Conservation (phyloP, 176 grass and related monocot species). For the Bromus sterilis region DNA sequence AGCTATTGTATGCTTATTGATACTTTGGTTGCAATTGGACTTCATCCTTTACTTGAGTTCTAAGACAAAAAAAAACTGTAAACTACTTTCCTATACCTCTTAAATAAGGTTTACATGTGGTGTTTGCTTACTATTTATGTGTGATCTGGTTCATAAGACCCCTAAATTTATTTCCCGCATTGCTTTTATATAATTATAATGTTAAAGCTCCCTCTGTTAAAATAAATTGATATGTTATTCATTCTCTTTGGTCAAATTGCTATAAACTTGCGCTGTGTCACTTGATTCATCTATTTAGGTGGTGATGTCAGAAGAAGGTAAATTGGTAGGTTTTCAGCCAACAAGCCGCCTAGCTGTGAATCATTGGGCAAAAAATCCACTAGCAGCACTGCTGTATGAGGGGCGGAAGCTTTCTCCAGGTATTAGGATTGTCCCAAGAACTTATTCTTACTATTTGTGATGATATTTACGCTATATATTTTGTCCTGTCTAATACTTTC, state of each 20-base stretch:
- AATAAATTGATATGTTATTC: neutral
- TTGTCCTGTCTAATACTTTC: constrained; percentile 7
- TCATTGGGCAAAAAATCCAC: constrained; percentile 70
- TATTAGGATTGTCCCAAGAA: constrained; percentile 8
- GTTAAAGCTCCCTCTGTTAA: neutral
- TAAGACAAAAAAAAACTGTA: neutral
- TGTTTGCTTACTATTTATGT: neutral
- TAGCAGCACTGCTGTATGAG: constrained; percentile 51
- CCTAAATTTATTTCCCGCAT: neutral
- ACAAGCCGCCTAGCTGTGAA: constrained; percentile 65
- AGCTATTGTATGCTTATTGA: neutral
- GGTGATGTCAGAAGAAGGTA: constrained; percentile 71
- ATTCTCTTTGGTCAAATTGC: neutral
- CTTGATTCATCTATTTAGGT: constrained; percentile 41
- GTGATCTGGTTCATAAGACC: neutral
- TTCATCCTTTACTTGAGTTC: neutral
- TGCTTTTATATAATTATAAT: constrained; percentile 8
- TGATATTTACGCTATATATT: neutral
- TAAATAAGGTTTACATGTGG: neutral
- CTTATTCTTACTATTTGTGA: neutral
- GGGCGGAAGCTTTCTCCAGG: constrained; percentile 58
- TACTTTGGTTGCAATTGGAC: neutral
- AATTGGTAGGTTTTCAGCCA: constrained; percentile 86
- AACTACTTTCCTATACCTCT: neutral
- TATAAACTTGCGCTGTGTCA: neutral